Evolutionary conservation across 805 yeast species (phyloP).

Genomic region (Ogataea corticis): DNA sequence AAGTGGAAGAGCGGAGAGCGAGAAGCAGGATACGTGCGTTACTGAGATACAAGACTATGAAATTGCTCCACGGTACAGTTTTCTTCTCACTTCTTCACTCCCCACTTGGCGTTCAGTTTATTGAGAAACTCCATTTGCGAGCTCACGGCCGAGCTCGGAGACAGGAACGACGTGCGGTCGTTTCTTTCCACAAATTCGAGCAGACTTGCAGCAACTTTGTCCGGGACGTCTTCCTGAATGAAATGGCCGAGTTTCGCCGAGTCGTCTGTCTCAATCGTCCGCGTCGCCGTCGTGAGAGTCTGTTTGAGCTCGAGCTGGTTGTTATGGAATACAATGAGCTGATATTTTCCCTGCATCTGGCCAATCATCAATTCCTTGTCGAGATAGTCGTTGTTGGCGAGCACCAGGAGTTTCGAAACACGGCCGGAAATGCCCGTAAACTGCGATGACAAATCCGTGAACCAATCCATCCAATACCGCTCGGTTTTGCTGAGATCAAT

Average conservation of each 20-base stretch:
- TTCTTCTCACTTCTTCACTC: conserved; percentile 31
- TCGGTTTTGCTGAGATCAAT: conserved; percentile 62
- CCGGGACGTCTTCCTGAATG: conserved; percentile 89
- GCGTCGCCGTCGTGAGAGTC: conserved; percentile 29
- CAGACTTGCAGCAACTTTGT: conserved; percentile 58
- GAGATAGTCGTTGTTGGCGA: conserved; percentile 87
- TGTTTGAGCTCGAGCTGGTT: conserved; percentile 17
- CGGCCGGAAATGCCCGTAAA: conserved; percentile 40
- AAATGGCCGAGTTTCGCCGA: conserved; percentile 78
- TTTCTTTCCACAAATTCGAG: conserved; percentile 50
- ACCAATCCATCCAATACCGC: conserved; percentile 84
- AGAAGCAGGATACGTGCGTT: too few relatives aligned
- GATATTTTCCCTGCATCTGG: conserved; percentile 98
- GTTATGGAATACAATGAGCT: conserved; percentile 70
- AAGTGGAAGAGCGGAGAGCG: too few relatives aligned
- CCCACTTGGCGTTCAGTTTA: conserved; percentile 36
- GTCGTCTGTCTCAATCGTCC: conserved; percentile 22
- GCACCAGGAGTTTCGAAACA: conserved; percentile 66
- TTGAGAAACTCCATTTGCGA: conserved; percentile 32
- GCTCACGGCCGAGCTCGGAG: conserved; percentile 9
- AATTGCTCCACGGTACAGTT: too few relatives aligned
- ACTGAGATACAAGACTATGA: too few relatives aligned
- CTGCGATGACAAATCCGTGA: conserved; percentile 58
- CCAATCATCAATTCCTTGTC: conserved; percentile 88
- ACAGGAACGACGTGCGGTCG: conserved; percentile 39